Conservation (phyloP, 202 grass and related monocot genomes). For the Dendrocalamus latiflorus region DNA sequence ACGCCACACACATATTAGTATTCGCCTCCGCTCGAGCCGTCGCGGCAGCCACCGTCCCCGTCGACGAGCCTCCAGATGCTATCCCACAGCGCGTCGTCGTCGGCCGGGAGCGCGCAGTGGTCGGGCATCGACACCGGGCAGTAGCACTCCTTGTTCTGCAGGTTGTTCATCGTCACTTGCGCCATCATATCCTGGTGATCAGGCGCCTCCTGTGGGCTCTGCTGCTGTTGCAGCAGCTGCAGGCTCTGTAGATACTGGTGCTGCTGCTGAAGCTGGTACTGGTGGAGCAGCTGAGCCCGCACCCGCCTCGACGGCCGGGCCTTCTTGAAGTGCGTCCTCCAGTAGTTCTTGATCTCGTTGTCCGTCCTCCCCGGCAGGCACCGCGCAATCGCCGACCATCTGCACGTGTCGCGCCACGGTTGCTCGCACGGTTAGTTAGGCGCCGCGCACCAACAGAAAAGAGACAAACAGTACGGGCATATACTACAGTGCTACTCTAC, state of each 20-base stretch:
- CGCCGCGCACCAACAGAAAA: not conserved
- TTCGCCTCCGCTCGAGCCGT: slow-evolving; percentile 33
- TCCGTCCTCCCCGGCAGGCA: slow-evolving; percentile 75
- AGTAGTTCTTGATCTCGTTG: slow-evolving; percentile 97
- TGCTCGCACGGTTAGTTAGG: slow-evolving; percentile 22
- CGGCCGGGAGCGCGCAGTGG: slow-evolving; percentile 18
- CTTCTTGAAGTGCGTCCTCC: slow-evolving; percentile 88
- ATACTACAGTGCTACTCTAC: not conserved
- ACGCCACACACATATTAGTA: not conserved
- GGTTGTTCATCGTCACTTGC: not conserved
- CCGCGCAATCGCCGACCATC: slow-evolving; percentile 82
- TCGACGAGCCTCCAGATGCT: slow-evolving; percentile 66
- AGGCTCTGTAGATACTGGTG: slow-evolving; percentile 28
- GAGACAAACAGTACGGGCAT: not conserved
- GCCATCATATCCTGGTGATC: slow-evolving; percentile 1
- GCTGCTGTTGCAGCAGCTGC: slow-evolving; percentile 18
- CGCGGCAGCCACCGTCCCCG: slow-evolving; percentile 12
- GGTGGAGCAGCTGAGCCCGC: slow-evolving; percentile 54
- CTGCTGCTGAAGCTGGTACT: slow-evolving; percentile 47
- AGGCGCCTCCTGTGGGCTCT: slow-evolving; percentile 14
- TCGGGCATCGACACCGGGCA: not conserved
- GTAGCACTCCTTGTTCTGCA: slow-evolving; percentile 7
- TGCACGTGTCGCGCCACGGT: not conserved
- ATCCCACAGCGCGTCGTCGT: slow-evolving; percentile 40
- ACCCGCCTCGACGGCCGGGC: slow-evolving; percentile 49